Percentiles rank a stretch among this genome's conserved stretches.
phyloP scores from a whole-genome alignment of 306 rosid species.

The Canavalia ensiformis region DNA sequence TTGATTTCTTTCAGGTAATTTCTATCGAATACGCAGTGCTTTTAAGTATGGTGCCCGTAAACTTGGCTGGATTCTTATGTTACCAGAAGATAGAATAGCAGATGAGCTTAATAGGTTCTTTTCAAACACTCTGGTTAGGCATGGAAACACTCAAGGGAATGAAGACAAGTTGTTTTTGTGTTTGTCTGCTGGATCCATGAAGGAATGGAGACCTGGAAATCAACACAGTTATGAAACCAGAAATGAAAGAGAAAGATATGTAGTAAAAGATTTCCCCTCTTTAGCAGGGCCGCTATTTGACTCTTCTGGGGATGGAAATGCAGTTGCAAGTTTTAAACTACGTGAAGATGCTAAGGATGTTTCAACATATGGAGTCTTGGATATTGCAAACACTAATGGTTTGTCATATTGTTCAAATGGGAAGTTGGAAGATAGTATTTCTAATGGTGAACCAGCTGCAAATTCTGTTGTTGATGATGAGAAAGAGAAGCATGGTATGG shows the following conservation, averaged over 20 bases:
- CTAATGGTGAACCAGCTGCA: slow-evolving; percentile 37
- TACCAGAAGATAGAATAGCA: slow-evolving; percentile 71
- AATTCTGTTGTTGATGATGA: slow-evolving; percentile 51
- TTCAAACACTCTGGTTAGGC: slow-evolving; percentile 73
- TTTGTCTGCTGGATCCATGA: slow-evolving; percentile 43
- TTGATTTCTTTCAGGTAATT: slow-evolving; percentile 70
- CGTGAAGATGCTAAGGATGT: slow-evolving; percentile 49
- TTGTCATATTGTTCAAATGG: slow-evolving; percentile 52
- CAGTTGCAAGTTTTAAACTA: slow-evolving; percentile 27
- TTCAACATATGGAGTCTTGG: slow-evolving; percentile 45
- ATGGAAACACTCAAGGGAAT: slow-evolving; percentile 59
- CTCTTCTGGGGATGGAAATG: slow-evolving; percentile 43
- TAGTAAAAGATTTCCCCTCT: slow-evolving; percentile 45
- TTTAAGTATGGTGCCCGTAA: slow-evolving; percentile 87
- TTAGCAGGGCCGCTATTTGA: slow-evolving; percentile 39
- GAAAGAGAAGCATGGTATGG: slow-evolving; percentile 49
- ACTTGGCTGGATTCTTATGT: slow-evolving; percentile 78
- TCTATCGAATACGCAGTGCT: slow-evolving; percentile 87
- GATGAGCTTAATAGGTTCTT: slow-evolving; percentile 74
- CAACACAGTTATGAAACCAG: slow-evolving; percentile 43
- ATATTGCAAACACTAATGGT: slow-evolving; percentile 46
- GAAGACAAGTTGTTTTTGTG: slow-evolving; percentile 49
- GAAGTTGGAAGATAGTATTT: slow-evolving; percentile 46
- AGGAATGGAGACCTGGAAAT: slow-evolving; percentile 47
- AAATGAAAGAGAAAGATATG: slow-evolving; percentile 48